These are phyloP conservation scores for Aspergillus clavatus DNA, from an alignment of 2,329 filamentous ascomycete genomes.

Conservation along the genomic window DNA sequence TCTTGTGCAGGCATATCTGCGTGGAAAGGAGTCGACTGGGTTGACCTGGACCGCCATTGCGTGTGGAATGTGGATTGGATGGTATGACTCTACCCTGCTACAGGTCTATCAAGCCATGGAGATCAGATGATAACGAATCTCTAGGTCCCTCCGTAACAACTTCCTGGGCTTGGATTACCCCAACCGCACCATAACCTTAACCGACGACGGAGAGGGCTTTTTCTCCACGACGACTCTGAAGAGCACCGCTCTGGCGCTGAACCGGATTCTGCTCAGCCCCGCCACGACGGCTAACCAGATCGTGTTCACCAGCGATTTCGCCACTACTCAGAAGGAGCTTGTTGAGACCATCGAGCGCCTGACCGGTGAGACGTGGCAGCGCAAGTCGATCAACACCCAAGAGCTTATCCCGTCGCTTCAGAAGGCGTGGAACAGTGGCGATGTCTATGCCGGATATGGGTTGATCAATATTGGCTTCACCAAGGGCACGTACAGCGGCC, in stretches of 20 bases:
- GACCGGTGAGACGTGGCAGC: slow-evolving; percentile 8
- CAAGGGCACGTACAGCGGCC: slow-evolving; percentile 4
- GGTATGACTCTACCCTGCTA: slow-evolving; percentile 8
- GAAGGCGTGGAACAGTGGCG: slow-evolving; percentile 2
- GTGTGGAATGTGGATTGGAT: slow-evolving; percentile 13
- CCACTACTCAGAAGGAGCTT: slow-evolving; percentile 11
- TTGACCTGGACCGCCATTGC: slow-evolving; percentile 15
- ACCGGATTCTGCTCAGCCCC: slow-evolving; percentile 6
- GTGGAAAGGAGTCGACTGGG: slow-evolving; percentile 7
- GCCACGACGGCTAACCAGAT: slow-evolving; percentile 10
- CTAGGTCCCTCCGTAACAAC: slow-evolving; percentile 7
- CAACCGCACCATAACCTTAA: slow-evolving; percentile 5
- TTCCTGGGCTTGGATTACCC: slow-evolving; percentile 7
- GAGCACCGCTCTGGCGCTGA: slow-evolving; percentile 11
- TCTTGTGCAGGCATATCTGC: slow-evolving; percentile 9
- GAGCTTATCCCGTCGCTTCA: slow-evolving; percentile 6
- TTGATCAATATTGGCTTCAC: slow-evolving; percentile 11
- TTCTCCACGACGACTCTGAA: slow-evolving; percentile 11
- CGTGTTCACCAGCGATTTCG: slow-evolving; percentile 12
- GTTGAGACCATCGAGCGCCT: slow-evolving; percentile 8
- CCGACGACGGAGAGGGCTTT: slow-evolving; percentile 4
- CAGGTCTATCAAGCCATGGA: slow-evolving; percentile 1
- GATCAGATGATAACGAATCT: background rate
- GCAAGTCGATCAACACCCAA: slow-evolving; percentile 5
- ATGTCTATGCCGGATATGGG: slow-evolving; percentile 6